Conservation (phyloP, 140 eudicot species). For the Oenanthe javanica region DNA sequence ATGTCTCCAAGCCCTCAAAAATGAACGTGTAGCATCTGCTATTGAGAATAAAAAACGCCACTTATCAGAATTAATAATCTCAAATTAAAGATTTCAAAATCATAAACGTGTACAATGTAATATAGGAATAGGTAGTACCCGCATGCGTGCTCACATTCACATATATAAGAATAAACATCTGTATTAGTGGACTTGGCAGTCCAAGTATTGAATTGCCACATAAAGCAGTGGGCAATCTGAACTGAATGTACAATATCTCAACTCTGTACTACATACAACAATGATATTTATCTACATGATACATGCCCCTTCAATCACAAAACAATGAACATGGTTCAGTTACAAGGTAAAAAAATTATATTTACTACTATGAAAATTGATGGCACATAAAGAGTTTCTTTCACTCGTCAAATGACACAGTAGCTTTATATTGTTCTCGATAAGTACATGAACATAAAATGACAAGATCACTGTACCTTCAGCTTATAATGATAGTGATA, state of each 20-base stretch:
- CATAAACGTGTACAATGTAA: not conserved
- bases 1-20: constrained; percentile 97
- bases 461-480: constrained; percentile 32
- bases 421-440: not conserved
- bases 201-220: not conserved
- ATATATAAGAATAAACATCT: not conserved
- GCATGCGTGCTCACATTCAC: not conserved
- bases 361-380: not conserved
- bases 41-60: constrained; percentile 73
- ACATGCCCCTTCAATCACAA: not conserved
- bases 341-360: not conserved
- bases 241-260: not conserved
- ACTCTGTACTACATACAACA: not conserved
- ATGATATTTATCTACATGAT: not conserved
- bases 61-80: not conserved
- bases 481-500: constrained; percentile 29
- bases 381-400: not conserved
- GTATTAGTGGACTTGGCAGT: not conserved
- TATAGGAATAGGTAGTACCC: not conserved
- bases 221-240: no score
- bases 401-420: not conserved
- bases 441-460: constrained; percentile 9
- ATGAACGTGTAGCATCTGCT: constrained; percentile 67
- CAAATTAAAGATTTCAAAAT: not conserved
- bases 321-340: not conserved